Conservation (phyloP, 169 alveolate genomes). For the Fabrea salina region DNA sequence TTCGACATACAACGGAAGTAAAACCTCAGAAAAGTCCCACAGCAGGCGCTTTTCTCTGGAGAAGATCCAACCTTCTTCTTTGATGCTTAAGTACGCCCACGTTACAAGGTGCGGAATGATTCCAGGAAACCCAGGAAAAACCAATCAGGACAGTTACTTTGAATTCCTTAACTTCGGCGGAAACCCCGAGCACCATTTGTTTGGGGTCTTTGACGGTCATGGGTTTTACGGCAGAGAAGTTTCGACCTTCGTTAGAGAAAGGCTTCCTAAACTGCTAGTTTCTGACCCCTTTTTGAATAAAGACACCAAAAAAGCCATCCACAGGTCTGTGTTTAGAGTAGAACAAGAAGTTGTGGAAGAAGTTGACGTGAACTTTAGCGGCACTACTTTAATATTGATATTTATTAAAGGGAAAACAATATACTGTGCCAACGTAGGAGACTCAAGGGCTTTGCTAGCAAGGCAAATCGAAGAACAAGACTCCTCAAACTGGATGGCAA, state of each 20-base stretch:
- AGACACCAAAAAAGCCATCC: not conserved
- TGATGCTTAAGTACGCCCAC: too few relatives aligned
- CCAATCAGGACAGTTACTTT: not conserved
- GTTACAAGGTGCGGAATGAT: not conserved
- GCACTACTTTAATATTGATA: not conserved
- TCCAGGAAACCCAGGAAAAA: not conserved
- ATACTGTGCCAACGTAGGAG: conserved; percentile 70
- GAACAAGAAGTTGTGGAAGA: not conserved
- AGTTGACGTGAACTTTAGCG: not conserved
- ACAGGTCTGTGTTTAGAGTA: not conserved
- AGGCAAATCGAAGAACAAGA: not conserved
- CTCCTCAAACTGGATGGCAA: not conserved
- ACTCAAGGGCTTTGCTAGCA: conserved; percentile 62
- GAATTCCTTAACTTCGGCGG: not conserved
- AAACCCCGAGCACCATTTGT: not conserved
- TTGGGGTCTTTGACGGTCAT: conserved; percentile 12
- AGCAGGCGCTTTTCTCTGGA: too few relatives aligned
- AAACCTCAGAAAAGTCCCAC: too few relatives aligned
- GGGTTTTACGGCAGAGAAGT: conserved; percentile 3
- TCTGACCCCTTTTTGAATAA: not conserved
- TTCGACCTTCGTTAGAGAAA: not conserved
- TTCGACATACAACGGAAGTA: too few relatives aligned
- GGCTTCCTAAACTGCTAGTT: not conserved
- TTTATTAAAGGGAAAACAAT: not conserved
- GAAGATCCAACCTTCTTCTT: too few relatives aligned